Conservation (phyloP, 1,284 basidiomycete genomes). For the Anthracocystis setariae region DNA sequence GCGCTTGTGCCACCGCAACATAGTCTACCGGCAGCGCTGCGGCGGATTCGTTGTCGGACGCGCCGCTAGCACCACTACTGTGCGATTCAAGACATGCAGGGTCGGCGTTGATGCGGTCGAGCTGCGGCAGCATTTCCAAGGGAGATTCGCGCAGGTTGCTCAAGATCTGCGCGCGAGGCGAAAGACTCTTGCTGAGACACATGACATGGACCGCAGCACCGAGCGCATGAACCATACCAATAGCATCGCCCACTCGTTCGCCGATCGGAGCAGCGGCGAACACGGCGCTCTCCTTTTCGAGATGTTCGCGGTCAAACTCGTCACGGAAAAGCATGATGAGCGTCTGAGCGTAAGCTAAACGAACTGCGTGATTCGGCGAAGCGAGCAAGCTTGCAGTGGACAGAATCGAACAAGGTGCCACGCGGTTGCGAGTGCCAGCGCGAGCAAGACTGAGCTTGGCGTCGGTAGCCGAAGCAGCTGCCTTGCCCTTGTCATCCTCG, state of each 20-base stretch:
- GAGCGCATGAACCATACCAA: slow-evolving; percentile 54
- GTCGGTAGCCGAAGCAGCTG: slow-evolving; percentile 13
- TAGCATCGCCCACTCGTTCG: slow-evolving; percentile 47
- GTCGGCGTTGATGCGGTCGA: slow-evolving; percentile 70
- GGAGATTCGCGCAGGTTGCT: slow-evolving; percentile 52
- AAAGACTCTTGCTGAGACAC: slow-evolving; percentile 56
- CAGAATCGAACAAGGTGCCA: slow-evolving; percentile 43
- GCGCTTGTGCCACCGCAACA: slow-evolving; percentile 76
- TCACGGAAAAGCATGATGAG: slow-evolving; percentile 53
- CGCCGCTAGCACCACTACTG: slow-evolving; percentile 13
- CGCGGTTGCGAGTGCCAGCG: slow-evolving; percentile 54
- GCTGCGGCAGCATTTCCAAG: slow-evolving; percentile 70
- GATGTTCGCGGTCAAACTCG: slow-evolving; percentile 45
- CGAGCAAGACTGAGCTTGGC: slow-evolving; percentile 34
- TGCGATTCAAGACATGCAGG: slow-evolving; percentile 42
- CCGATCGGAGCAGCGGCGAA: slow-evolving; percentile 32
- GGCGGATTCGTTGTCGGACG: slow-evolving; percentile 27
- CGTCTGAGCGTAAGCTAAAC: slow-evolving; percentile 58
- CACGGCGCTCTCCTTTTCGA: slow-evolving; percentile 22
- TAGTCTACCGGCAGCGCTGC: slow-evolving; percentile 77
- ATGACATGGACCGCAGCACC: slow-evolving; percentile 57
- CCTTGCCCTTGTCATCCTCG: slow-evolving; percentile 46
- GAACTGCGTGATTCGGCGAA: slow-evolving; percentile 51
- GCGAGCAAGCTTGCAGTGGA: slow-evolving; percentile 51
- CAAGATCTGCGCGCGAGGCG: slow-evolving; percentile 28